Evolutionary conservation across 2,329 filamentous ascomycete species (phyloP), one percentile per base, ranked within the genome.

Genomic region (Clonostachys rosea): DNA sequence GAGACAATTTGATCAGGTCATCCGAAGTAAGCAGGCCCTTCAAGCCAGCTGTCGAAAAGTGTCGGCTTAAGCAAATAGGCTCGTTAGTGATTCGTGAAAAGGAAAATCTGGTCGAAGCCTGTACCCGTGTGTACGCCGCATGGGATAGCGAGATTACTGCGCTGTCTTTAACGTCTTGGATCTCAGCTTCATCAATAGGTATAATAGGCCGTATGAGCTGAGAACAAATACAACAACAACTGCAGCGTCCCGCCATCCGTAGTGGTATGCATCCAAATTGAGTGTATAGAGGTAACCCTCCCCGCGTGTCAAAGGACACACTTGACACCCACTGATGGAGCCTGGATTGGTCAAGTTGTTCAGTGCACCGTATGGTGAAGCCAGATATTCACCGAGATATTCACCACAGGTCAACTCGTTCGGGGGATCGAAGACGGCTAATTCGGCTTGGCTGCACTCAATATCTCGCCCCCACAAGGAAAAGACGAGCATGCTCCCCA

Each of bases 241-340:
- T 0, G 58, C 84, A 0, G 79, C 79, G 61, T 88, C 73, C 43
- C 85, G 73, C 85, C 85, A 89, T 0, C 81, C 84, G 53, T 81
- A 82, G 50, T 73, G 79, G 53, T 86, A 80, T 5, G 79, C 71
- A 2, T 70, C 68, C 8, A 88, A 55, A 56, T 87, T 85, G 13
- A 88, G 52, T 0, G 71, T 79, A 3, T 62, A 55, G 3, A 88
- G 59, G 52, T 84, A 88, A 48, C 86, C 83, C 6, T 73, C 69
- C 0, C 81, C 84, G n/a, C 57, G 62, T 2, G 60, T 62, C 58
- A 80, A 88, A 51, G 80, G 69, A 56, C 85, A 89, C 0, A 87
- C 83, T 39, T 63, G 62, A 59, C 86, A 89, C 0, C 61, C 68
- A 0, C 62, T 56, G 0, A 68, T 79, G 0, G 76, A 81, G 5